Base-by-base conservation (phyloP, 2,329 filamentous ascomycete species). In the Exophiala spinifera region DNA sequence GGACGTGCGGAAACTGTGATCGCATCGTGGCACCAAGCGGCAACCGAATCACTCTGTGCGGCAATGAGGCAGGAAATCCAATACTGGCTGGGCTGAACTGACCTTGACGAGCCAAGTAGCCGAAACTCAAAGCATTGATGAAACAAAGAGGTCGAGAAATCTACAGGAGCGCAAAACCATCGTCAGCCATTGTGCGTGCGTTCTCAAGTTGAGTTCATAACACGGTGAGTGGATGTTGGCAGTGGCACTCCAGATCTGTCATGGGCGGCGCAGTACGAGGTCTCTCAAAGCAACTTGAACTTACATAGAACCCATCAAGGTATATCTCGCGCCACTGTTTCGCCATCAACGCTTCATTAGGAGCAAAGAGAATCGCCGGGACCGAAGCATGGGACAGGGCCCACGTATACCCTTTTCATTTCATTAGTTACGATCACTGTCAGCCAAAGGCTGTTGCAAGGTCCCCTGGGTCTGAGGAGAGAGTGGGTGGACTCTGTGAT, bases 321-420 rank as follows among this genome's bases (percentile, higher is more conserved):
- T 57, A 60, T 31, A 57, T 55, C 25, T 56, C 34, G 13, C 57
- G 42, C 57, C 57, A 60, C 33, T 53, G 50, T n/a, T 45, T 56
- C 39, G 45, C 43, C 40, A 49, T 37, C 34, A 45, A 34, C 17
- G 40, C 51, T 19, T 55, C 54, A 0, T 8, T 8, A 31, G 50
- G 44, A 3, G 50, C 49, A 23, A 54, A 49, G n/a, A 57, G 46
- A 2, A 60, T 57, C 33, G 53, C 36, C 21, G 57, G 57, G 23
- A 60, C 51, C 1, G 57, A 44, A 1, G 57, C 57, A 28, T 55
- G 51, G 19, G 57, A 60, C 3, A 60, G 51, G 13, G 54, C 47
- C 57, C 57, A 60, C 7, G 57, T 60, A 46, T 60, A 60, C 21
- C 57, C 57, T 60, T 13, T 8, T 20, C 15, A 33, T 11, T 8